phyloP scores from a whole-genome alignment of 108 stramenopile genomes.

The Nitzschia palea region DNA sequence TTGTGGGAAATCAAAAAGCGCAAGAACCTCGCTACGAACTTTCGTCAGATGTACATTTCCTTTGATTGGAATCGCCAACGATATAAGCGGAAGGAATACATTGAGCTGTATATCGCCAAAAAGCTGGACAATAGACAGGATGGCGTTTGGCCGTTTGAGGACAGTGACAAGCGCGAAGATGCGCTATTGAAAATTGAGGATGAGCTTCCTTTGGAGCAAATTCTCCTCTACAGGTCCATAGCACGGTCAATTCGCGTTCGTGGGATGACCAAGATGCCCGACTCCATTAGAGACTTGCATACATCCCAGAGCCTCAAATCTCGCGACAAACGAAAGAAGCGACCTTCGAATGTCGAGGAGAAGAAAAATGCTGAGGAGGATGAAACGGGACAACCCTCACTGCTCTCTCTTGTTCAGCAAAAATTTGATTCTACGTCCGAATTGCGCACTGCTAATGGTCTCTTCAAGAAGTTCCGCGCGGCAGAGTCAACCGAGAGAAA shows the following conservation, averaged over 20 bases:
- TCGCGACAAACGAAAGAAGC: not conserved
- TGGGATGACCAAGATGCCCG: constrained; percentile 36
- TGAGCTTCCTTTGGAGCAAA: constrained; percentile 66
- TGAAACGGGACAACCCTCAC: not conserved
- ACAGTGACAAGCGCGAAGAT: constrained; percentile 29
- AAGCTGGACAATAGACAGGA: constrained; percentile 27
- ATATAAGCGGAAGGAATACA: constrained; percentile 61
- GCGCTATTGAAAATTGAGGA: constrained; percentile 56
- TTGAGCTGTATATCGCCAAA: constrained; percentile 53
- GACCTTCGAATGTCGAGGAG: not conserved
- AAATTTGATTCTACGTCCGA: not conserved
- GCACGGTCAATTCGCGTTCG: constrained; percentile 45
- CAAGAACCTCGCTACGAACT: constrained; percentile 33
- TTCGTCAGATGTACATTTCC: constrained; percentile 31
- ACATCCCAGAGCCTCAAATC: not conserved
- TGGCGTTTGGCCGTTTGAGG: constrained; percentile 10
- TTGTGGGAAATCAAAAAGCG: constrained; percentile 54
- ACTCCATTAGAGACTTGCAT: constrained; percentile 25
- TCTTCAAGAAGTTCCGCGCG: not conserved
- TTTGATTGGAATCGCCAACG: constrained; percentile 59
- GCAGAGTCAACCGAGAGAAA: not conserved
- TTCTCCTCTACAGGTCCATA: constrained; percentile 62
- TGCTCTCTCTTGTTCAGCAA: constrained; percentile 7
- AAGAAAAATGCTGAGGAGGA: not conserved
- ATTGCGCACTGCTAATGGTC: not conserved